Conservation (phyloP, 2,329 filamentous ascomycete species). For the Neonectria neomacrospora region DNA sequence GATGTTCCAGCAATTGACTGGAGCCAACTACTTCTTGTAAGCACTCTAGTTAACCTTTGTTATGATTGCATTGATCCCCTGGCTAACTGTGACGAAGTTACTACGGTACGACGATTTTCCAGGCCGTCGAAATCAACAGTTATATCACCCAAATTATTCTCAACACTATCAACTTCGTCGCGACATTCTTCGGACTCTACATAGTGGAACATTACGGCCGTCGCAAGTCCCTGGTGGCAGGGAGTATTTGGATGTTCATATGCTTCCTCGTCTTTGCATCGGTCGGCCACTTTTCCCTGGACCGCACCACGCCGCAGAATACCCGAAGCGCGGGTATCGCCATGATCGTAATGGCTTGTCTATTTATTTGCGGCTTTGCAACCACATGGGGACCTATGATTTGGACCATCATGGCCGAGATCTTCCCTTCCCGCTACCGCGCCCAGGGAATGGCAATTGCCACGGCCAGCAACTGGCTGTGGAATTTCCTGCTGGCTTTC, state of each 20-base stretch:
- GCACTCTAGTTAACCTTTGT: too few species aligned
- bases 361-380: constrained; percentile 74
- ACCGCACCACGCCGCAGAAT: constrained; percentile 47
- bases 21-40: neutral
- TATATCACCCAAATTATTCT: constrained; percentile 76
- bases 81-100: too few species aligned
- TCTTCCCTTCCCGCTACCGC: constrained; percentile 72
- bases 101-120: constrained; percentile 67
- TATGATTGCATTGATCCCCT: too few species aligned
- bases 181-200: constrained; percentile 75
- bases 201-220: constrained; percentile 76
- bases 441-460: constrained; percentile 70
- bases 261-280: constrained; percentile 70
- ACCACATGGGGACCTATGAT: constrained; percentile 75
- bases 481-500: constrained; percentile 81
- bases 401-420: constrained; percentile 72
- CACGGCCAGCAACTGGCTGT: constrained; percentile 73
- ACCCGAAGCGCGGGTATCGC: constrained; percentile 62
- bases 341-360: constrained; percentile 71
- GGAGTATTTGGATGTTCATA: constrained; percentile 69
- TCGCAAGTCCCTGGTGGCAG: constrained; percentile 69
- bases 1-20: constrained; percentile 72
- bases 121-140: constrained; percentile 62
- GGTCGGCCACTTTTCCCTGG: constrained; percentile 61
- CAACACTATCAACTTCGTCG: constrained; percentile 73